Evolutionary conservation across 1,284 basidiomycete genomes (phyloP).

Genomic region (Xanthoconium separans): DNA sequence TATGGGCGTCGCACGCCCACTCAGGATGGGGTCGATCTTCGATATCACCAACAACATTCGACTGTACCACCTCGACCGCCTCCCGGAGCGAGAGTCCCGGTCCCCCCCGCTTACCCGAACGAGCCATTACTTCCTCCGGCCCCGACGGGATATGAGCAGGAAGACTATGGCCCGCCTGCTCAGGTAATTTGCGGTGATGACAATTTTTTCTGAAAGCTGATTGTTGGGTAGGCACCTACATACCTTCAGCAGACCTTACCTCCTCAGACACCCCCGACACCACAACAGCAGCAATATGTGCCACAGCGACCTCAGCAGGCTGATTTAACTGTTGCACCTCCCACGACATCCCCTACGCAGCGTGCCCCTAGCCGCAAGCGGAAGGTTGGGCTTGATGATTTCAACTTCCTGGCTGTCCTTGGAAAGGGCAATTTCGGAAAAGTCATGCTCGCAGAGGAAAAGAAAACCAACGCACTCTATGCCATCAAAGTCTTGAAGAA

Average conservation of each 20-base stretch:
- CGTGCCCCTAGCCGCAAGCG: slow-evolving; percentile 56
- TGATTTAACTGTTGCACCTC: slow-evolving; percentile 23
- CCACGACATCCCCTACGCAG: slow-evolving; percentile 32
- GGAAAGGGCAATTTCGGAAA: slow-evolving; percentile 99
- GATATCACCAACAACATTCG: slow-evolving; percentile 33
- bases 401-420: slow-evolving; percentile 98
- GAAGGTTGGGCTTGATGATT: slow-evolving; percentile 96
- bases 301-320: slow-evolving; percentile 27
- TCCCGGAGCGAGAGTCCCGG: slow-evolving; percentile 45
- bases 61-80: slow-evolving; percentile 42
- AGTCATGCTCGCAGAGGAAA: slow-evolving; percentile 99
- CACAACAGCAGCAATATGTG: slow-evolving; percentile 25
- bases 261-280: slow-evolving; percentile 16
- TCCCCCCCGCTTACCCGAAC: slow-evolving; percentile 36
- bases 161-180: slow-evolving; percentile 27
- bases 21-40: slow-evolving; percentile 31
- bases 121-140: slow-evolving; percentile 26
- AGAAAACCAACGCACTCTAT: slow-evolving; percentile 83
- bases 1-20: slow-evolving; percentile 37
- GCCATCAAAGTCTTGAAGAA: slow-evolving; percentile 99
- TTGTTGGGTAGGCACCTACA: slow-evolving; percentile 8
- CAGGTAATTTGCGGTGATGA: slow-evolving; percentile 22
- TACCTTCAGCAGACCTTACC: slow-evolving; percentile 25
- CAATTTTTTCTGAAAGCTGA: slow-evolving; percentile 11
- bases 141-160: slow-evolving; percentile 28